Conservation (phyloP, 2,329 filamentous ascomycete genomes). For the Colletotrichum brevisporum region DNA sequence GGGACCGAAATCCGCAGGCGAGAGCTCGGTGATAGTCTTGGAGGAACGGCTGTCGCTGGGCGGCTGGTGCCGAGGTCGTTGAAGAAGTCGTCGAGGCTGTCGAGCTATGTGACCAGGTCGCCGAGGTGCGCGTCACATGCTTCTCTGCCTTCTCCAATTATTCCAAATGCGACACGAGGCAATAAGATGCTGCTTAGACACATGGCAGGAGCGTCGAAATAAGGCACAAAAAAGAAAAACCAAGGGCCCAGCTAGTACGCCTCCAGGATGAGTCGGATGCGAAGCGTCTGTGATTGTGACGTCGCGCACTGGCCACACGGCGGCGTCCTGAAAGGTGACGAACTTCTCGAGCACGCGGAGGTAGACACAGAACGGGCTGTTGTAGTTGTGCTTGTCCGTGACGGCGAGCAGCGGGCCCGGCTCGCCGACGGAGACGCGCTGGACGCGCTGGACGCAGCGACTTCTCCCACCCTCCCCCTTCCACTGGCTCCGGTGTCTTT, state of each 20-base stretch:
- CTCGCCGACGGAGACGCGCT: constrained; percentile 20
- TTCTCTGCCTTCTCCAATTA: too few species aligned
- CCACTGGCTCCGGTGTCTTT: too few species aligned
- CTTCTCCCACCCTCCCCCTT: too few species aligned
- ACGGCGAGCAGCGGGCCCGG: constrained; percentile 10
- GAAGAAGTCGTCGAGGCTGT: constrained; percentile 87
- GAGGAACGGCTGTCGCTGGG: constrained; percentile 73
- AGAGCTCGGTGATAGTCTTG: constrained; percentile 74
- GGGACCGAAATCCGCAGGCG: constrained; percentile 55
- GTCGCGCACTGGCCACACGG: constrained; percentile 57
- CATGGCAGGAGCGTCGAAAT: too few species aligned
- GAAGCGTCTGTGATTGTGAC: background rate
- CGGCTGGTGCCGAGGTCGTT: constrained; percentile 74
- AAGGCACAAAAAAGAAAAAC: too few species aligned
- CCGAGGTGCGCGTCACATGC: constrained; percentile 77
- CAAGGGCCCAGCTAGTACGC: too few species aligned
- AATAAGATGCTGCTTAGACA: too few species aligned
- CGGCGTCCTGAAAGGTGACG: constrained; percentile 48
- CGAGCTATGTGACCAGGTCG: constrained; percentile 85
- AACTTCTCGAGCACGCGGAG: constrained; percentile 49
- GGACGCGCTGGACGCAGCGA: constrained; percentile 5
- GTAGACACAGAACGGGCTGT: constrained; percentile 56
- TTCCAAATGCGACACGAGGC: too few species aligned
- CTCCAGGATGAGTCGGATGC: too few species aligned
- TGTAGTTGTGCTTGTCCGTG: constrained; percentile 13